phyloP scores from a whole-genome alignment of 2,329 filamentous ascomycete species.

The Botrytis porri region DNA sequence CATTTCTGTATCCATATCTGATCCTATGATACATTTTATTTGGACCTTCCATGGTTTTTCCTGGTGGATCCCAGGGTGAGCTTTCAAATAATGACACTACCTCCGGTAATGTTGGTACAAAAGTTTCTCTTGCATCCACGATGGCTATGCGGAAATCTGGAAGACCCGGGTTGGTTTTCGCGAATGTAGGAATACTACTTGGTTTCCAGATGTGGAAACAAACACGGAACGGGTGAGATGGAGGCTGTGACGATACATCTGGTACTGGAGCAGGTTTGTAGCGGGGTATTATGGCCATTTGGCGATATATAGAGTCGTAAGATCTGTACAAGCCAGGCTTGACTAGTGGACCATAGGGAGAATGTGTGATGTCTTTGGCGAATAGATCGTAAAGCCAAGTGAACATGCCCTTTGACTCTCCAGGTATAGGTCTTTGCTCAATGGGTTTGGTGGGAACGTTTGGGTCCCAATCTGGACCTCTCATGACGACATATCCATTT shows the following conservation, averaged over 20 bases:
- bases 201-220: constrained; percentile 84
- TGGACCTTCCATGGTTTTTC: constrained; percentile 40
- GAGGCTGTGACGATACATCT: constrained; percentile 37
- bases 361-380: constrained; percentile 26
- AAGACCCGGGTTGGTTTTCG: constrained; percentile 71
- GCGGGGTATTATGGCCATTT: constrained; percentile 69
- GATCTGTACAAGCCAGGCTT: constrained; percentile 63
- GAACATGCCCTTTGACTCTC: constrained; percentile 32
- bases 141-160: constrained; percentile 87
- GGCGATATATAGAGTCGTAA: constrained; percentile 70
- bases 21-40: constrained; percentile 69
- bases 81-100: constrained; percentile 69
- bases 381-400: constrained; percentile 37
- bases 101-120: constrained; percentile 70
- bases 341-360: constrained; percentile 54
- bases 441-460: constrained; percentile 24
- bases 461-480: constrained; percentile 57
- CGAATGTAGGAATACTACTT: constrained; percentile 56
- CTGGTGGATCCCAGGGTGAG: constrained; percentile 65
- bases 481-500: constrained; percentile 74
- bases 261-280: constrained; percentile 55
- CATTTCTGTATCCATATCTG: constrained; percentile 80
- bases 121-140: constrained; percentile 68
- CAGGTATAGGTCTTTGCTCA: neutral
- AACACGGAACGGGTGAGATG: constrained; percentile 60